Conservation (phyloP, 257 asterid genomes). For the Striga asiatica region DNA sequence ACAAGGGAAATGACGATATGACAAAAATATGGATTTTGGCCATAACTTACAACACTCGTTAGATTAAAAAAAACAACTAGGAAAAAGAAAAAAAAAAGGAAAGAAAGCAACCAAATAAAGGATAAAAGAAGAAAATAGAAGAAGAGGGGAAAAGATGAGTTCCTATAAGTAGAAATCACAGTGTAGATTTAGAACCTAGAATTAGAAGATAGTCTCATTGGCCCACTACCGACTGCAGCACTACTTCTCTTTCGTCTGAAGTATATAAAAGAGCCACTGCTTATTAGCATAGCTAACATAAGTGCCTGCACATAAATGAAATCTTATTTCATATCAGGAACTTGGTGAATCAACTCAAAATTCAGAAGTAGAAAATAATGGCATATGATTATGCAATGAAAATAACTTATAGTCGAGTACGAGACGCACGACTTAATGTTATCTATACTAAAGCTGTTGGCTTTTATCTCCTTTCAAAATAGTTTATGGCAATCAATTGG, state of each 20-base stretch:
- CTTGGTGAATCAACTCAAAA: background rate
- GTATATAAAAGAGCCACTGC: slow-evolving; percentile 76
- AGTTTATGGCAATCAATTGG: background rate
- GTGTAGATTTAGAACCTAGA: slow-evolving; percentile 44
- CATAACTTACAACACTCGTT: no score
- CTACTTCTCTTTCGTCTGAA: slow-evolving; percentile 44
- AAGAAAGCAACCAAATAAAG: no score
- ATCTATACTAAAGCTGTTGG: background rate
- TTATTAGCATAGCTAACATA: slow-evolving; percentile 51
- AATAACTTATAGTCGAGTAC: background rate
- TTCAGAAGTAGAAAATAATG: background rate
- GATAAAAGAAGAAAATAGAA: no score
- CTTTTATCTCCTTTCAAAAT: background rate
- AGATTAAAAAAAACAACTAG: no score
- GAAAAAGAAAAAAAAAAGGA: no score
- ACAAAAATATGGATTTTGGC: no score
- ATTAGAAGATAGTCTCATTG: slow-evolving; percentile 41
- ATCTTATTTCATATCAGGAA: background rate
- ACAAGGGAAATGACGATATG: no score
- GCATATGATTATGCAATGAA: background rate
- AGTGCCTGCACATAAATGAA: slow-evolving; percentile 31
- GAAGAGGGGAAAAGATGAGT: background rate
- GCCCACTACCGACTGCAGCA: slow-evolving; percentile 35
- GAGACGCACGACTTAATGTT: background rate
- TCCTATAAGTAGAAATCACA: background rate